Conservation (phyloP, 2,329 filamentous ascomycete genomes). For the Cladosporium sp. region DNA sequence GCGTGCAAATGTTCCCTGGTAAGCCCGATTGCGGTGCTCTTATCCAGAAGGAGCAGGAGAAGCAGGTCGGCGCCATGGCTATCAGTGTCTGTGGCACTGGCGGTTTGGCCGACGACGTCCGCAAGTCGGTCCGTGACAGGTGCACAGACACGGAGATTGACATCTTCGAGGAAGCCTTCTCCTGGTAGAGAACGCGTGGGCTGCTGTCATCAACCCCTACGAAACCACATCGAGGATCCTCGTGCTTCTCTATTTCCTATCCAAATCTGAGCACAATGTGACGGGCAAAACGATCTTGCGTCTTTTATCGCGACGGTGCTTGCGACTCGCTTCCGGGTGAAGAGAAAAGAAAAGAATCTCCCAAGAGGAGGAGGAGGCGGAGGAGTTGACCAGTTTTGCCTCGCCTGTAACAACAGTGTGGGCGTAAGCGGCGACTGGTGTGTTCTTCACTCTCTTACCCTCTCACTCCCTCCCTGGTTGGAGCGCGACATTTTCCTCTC, state of each 20-base stretch:
- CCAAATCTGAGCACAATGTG: constrained; percentile 10
- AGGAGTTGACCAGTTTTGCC: not conserved
- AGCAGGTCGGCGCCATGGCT: constrained; percentile 84
- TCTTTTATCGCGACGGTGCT: not conserved
- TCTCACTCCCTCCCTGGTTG: not conserved
- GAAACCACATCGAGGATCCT: not conserved
- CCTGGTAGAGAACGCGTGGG: constrained; percentile 49
- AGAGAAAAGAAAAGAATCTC: not conserved
- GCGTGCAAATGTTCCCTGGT: constrained; percentile 89
- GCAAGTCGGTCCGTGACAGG: constrained; percentile 64
- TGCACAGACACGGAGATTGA: constrained; percentile 70
- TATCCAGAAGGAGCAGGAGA: constrained; percentile 77
- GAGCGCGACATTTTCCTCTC: not conserved
- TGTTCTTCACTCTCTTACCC: not conserved
- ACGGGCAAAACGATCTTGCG: constrained; percentile 18
- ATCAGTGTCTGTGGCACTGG: constrained; percentile 80
- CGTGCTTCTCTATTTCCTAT: not conserved
- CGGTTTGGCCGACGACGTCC: constrained; percentile 72
- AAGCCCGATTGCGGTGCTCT: constrained; percentile 79
- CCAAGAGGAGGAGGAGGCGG: not conserved
- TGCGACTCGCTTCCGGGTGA: constrained; percentile 3
- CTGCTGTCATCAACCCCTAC: not conserved
- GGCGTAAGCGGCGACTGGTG: constrained; percentile 1
- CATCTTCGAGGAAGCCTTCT: constrained; percentile 79
- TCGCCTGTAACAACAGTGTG: constrained; percentile 15